Percentiles rank a stretch among this genome's conserved stretches.
phyloP scores from a whole-genome alignment of 1,139 yeast genomes.

The Protomyces inouyei region DNA sequence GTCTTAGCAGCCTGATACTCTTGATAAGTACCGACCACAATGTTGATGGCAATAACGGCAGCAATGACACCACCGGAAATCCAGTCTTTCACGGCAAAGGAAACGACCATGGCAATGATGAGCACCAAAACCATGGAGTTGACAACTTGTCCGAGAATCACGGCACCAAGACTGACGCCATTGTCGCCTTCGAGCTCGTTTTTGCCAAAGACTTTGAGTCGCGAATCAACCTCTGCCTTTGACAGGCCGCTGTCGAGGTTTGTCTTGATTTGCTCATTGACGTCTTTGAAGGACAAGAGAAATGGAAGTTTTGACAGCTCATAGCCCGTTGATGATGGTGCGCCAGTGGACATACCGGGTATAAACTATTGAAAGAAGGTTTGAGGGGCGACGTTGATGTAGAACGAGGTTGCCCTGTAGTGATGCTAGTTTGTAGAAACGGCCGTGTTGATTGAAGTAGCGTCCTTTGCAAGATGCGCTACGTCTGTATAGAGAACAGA shows the following conservation, averaged over 20 bases:
- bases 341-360: not conserved
- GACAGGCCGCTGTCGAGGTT: slow-evolving; percentile 48
- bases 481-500: not conserved
- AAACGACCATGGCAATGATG: slow-evolving; percentile 67
- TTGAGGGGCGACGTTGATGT: not conserved
- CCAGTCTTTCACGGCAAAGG: slow-evolving; percentile 72
- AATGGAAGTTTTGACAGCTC: slow-evolving; percentile 5
- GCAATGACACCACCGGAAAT: slow-evolving; percentile 80
- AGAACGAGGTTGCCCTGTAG: not conserved
- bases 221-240: slow-evolving; percentile 40
- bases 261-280: slow-evolving; percentile 3
- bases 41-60: slow-evolving; percentile 62
- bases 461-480: not conserved
- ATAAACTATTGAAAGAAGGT: not conserved
- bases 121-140: slow-evolving; percentile 78
- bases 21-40: slow-evolving; percentile 65
- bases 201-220: slow-evolving; percentile 48
- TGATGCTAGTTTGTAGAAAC: not conserved
- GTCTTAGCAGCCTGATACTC: slow-evolving; percentile 73
- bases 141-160: slow-evolving; percentile 63
- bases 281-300: not conserved
- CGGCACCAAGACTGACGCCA: slow-evolving; percentile 53
- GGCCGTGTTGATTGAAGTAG: not conserved
- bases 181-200: slow-evolving; percentile 61
- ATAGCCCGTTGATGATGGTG: not conserved